Evolutionary conservation across 169 alveolate genomes (phyloP).

Genomic region (Blepharisma undulans): DNA sequence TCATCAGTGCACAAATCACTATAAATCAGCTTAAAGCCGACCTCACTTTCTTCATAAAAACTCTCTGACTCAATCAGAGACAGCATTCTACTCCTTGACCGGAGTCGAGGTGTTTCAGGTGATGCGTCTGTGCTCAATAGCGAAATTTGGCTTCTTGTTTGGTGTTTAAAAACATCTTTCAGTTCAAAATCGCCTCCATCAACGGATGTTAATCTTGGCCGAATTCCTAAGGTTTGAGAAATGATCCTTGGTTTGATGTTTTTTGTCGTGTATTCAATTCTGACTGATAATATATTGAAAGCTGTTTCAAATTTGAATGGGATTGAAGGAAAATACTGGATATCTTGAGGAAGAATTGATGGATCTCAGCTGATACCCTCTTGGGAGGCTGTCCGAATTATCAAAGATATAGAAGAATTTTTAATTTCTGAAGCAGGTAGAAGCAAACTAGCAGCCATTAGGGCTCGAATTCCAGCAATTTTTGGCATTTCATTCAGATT

Average conservation of each 20-base stretch:
- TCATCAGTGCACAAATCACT: background rate
- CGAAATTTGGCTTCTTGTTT: background rate
- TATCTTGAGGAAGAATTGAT: background rate
- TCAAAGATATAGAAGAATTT: background rate
- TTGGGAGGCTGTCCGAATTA: background rate
- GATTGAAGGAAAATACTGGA: background rate
- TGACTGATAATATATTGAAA: background rate
- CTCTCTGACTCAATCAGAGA: constrained; percentile 14
- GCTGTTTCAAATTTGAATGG: background rate
- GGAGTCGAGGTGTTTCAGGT: background rate
- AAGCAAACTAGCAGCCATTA: background rate
- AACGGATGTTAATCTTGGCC: background rate
- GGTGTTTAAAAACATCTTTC: background rate
- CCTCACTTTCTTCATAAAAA: background rate
- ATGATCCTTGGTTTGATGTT: background rate
- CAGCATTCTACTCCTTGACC: background rate
- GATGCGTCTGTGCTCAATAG: background rate
- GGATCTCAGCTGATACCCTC: background rate
- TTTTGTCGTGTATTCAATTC: background rate
- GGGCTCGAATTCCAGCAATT: background rate
- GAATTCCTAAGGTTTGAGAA: background rate
- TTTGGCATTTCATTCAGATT: background rate
- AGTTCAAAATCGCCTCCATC: background rate
- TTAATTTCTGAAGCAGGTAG: background rate
- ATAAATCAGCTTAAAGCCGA: background rate